Conservation (phyloP, 257 asterid species). For the Oldenlandia corymbosa region DNA sequence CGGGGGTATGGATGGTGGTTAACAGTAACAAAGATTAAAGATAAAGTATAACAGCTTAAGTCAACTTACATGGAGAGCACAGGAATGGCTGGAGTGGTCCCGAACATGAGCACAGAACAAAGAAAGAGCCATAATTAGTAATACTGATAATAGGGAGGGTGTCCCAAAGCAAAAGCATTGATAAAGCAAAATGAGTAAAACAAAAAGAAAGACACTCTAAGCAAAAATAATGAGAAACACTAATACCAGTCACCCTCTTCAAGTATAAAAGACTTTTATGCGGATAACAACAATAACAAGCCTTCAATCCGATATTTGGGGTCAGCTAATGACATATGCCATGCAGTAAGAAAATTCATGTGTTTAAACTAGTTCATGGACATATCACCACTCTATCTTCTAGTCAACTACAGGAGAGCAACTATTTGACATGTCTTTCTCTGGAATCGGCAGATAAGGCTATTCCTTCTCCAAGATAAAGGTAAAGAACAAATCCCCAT, state of each 20-base stretch:
- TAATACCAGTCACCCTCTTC: background rate
- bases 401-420: background rate
- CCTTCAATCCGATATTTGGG: too few relatives aligned
- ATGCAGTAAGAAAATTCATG: background rate
- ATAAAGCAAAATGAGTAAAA: background rate
- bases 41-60: conserved; percentile 9
- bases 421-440: background rate
- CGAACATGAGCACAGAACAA: conserved; percentile 25
- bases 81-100: conserved; percentile 74
- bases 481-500: background rate
- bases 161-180: conserved; percentile 1
- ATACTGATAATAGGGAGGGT: background rate
- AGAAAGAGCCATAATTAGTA: conserved; percentile 17
- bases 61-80: conserved; percentile 89
- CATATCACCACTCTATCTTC: background rate
- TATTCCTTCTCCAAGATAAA: background rate
- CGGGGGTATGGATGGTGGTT: background rate
- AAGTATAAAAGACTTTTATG: background rate
- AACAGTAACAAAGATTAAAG: background rate
- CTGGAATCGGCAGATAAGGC: background rate
- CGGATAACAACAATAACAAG: too few relatives aligned
- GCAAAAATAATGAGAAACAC: background rate
- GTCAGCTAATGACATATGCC: too few relatives aligned
- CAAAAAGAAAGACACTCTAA: background rate
- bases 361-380: background rate